Evolutionary conservation across 495 filamentous ascomycete species (phyloP), one percentile per base, ranked within the genome.

Genomic region (Penicillium cataractarum): DNA sequence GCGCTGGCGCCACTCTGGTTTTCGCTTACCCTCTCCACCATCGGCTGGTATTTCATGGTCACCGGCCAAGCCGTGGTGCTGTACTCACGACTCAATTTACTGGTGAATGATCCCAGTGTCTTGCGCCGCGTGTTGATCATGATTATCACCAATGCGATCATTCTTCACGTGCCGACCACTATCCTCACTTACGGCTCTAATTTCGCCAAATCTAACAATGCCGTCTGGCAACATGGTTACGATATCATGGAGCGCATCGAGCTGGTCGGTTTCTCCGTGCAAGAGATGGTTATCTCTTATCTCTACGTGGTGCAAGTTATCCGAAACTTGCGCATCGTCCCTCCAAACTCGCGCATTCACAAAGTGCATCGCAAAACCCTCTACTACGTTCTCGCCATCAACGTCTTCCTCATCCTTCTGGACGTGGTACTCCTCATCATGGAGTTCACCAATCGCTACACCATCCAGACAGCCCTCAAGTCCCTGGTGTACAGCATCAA

Each of bases 281-380:
- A 86, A 64, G 83, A 86, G 59, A 65, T 76, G 46, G 69, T 80
- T 39, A 77, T 86, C 55, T 84, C 83, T 3, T 74, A 74, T 12
- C 58, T 84, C 6, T 86, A 84, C 63, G 75, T 84, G 26, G 78
- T 68, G 66, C 76, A 78, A 52, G 79, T 77, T 13, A 48, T 59
- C 17, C 57, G 57, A 26, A 50, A 48, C 29, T 71, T 82, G 1
- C 71, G 75, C 48, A 70, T 73, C 8, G 60, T 73, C 6, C 66
- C 65, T 4, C 74, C 60, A 26, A 55, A 65, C 12, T 59, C 32
- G 40, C 49, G 48, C 37, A 56, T 65, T n/a, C 58, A 62, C 40
- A 61, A 74, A 54, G 58, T 65, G n/a, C 74, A 70, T 32, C 51
- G 66, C 58, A 32, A 66, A 1, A 60, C 78, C 13, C 67, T 80